phyloP scores from a whole-genome alignment of 169 alveolate genomes.

The Cryptosporidium sp. region DNA sequence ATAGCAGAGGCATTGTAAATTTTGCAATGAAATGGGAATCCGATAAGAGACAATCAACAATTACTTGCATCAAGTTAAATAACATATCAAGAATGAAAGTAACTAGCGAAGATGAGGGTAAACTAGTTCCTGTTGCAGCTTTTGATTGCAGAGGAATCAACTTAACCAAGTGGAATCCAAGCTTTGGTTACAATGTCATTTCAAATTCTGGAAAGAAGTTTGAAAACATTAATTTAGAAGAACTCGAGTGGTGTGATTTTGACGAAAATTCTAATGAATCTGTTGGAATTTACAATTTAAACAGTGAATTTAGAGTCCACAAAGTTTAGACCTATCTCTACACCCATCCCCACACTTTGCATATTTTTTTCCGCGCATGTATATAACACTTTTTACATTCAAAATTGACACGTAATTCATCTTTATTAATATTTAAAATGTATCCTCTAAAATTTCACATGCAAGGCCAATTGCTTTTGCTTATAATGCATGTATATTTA shows the following conservation, averaged over 20 bases:
- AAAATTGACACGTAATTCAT: neutral
- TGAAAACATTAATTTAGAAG: constrained; percentile 40
- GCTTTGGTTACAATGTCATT: constrained; percentile 46
- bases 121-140: constrained; percentile 59
- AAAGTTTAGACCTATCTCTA: neutral
- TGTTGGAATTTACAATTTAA: constrained; percentile 64
- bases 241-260: constrained; percentile 72
- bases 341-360: neutral
- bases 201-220: constrained; percentile 58
- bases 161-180: constrained; percentile 65
- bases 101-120: constrained; percentile 37
- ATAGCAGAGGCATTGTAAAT: constrained; percentile 64
- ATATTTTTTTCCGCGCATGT: neutral
- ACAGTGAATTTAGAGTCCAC: constrained; percentile 53
- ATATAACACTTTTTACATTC: neutral
- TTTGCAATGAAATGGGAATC: constrained; percentile 75
- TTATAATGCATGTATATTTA: too few species aligned
- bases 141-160: constrained; percentile 72
- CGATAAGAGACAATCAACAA: constrained; percentile 63
- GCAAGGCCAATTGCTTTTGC: neutral
- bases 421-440: neutral
- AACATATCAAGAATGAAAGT: constrained; percentile 50
- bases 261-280: constrained; percentile 70
- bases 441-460: neutral
- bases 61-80: constrained; percentile 35